Conservation (phyloP, 345 rosid species). For the Populus alba region DNA sequence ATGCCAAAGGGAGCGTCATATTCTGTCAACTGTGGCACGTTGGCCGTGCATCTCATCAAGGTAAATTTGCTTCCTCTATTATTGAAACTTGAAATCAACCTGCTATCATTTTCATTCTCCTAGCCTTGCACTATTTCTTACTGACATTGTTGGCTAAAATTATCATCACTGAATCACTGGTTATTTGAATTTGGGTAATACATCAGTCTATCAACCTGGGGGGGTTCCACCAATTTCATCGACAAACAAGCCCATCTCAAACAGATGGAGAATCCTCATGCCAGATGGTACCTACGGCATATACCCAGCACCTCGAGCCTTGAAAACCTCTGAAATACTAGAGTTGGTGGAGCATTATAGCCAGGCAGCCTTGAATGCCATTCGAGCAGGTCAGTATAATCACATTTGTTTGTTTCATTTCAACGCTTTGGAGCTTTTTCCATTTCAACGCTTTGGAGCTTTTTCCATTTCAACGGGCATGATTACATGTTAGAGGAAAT, state of each 20-base stretch:
- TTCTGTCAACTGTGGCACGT: constrained; percentile 96
- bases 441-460: neutral
- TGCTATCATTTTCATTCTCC: neutral
- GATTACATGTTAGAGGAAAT: neutral
- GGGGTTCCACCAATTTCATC: constrained; percentile 76
- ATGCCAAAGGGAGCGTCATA: constrained; percentile 67
- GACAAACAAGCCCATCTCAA: constrained; percentile 53
- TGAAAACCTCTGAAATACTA: constrained; percentile 49
- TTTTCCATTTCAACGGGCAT: neutral
- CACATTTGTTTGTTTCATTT: too few relatives aligned
- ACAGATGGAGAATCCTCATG: constrained; percentile 62
- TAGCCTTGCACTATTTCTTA: neutral
- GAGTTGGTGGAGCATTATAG: constrained; percentile 55
- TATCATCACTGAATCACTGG: neutral
- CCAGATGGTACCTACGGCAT: constrained; percentile 55
- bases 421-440: neutral
- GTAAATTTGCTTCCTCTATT: constrained; percentile 17
- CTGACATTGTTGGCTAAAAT: neutral
- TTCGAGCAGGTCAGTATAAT: constrained; percentile 57
- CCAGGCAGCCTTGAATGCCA: constrained; percentile 60
- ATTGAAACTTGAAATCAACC: neutral
- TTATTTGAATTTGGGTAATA: neutral
- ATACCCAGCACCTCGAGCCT: constrained; percentile 49
- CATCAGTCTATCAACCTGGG: constrained; percentile 70
- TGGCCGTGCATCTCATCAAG: constrained; percentile 79